phyloP scores from a whole-genome alignment of 345 rosid genomes.

The Capsella bursapastoris region DNA sequence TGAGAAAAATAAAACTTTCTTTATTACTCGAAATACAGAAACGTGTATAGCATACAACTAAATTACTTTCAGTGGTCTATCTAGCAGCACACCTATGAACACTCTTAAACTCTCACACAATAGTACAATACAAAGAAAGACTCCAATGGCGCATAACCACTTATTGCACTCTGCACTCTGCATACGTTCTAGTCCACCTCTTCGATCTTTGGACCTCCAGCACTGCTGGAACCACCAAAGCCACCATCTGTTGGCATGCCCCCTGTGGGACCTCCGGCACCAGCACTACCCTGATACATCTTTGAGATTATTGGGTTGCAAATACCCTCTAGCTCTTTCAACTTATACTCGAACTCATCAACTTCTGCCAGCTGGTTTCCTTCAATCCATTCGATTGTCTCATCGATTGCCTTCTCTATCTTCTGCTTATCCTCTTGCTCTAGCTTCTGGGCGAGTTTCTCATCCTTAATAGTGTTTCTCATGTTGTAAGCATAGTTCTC shows the following conservation, averaged over 20 bases:
- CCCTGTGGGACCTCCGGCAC: conserved; percentile 24
- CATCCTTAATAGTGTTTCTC: conserved; percentile 53
- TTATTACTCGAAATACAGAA: conserved; percentile 25
- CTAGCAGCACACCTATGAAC: not conserved
- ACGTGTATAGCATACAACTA: conserved; percentile 23
- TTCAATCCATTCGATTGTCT: conserved; percentile 53
- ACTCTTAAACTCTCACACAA: not conserved
- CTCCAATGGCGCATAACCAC: conserved; percentile 1
- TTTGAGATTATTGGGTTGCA: conserved; percentile 52
- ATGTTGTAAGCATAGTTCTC: conserved; percentile 55
- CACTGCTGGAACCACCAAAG: conserved; percentile 32
- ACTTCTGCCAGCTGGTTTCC: conserved; percentile 53
- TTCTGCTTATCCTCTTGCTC: conserved; percentile 44
- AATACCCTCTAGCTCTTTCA: conserved; percentile 52
- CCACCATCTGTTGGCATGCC: conserved; percentile 37
- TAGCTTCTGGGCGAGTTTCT: conserved; percentile 48
- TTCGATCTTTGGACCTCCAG: conserved; percentile 58
- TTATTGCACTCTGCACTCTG: not conserved
- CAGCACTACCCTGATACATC: conserved; percentile 50
- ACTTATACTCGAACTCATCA: conserved; percentile 52
- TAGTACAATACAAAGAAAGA: conserved; percentile 8
- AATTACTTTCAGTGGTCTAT: not conserved
- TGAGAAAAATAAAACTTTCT: not conserved
- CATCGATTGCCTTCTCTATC: conserved; percentile 49
- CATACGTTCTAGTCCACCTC: conserved; percentile 49